Evolutionary conservation across 1,284 basidiomycete species (phyloP).

Genomic region (Trichosporon inkin): DNA sequence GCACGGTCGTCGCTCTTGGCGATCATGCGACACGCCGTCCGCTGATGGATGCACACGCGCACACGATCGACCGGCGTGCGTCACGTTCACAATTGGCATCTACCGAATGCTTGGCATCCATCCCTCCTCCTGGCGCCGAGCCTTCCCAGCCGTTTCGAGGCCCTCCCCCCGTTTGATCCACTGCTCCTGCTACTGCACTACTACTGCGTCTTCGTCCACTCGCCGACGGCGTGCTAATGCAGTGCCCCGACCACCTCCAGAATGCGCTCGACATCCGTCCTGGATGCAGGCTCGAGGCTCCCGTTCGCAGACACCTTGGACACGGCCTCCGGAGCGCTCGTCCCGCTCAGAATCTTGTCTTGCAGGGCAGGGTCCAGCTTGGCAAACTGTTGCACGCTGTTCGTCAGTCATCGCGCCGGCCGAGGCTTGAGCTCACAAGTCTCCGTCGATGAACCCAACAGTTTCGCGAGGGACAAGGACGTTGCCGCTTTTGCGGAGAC

Average conservation of each 20-base stretch:
- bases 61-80: not conserved
- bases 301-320: conserved; percentile 15
- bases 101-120: conserved; percentile 1
- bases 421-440: conserved; percentile 59
- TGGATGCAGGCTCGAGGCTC: conserved; percentile 21
- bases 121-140: too few relatives aligned
- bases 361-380: conserved; percentile 27
- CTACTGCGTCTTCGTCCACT: not conserved
- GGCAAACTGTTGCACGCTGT: conserved; percentile 63
- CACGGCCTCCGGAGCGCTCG: conserved; percentile 37
- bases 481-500: conserved; percentile 62
- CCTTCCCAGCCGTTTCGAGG: not conserved
- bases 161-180: not conserved
- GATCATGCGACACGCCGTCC: too few relatives aligned
- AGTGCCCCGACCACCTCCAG: conserved; percentile 39
- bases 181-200: not conserved
- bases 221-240: conserved; percentile 29
- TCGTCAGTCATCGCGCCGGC: not conserved
- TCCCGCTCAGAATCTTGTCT: conserved; percentile 35
- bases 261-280: conserved; percentile 36
- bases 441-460: conserved; percentile 80
- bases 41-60: too few relatives aligned
- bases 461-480: conserved; percentile 57
- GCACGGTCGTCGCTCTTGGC: too few relatives aligned
- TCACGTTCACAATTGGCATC: not conserved